Base-by-base conservation (phyloP, 164 flowering plant genomes). In the grape (Vitis vinifera) region DNA sequence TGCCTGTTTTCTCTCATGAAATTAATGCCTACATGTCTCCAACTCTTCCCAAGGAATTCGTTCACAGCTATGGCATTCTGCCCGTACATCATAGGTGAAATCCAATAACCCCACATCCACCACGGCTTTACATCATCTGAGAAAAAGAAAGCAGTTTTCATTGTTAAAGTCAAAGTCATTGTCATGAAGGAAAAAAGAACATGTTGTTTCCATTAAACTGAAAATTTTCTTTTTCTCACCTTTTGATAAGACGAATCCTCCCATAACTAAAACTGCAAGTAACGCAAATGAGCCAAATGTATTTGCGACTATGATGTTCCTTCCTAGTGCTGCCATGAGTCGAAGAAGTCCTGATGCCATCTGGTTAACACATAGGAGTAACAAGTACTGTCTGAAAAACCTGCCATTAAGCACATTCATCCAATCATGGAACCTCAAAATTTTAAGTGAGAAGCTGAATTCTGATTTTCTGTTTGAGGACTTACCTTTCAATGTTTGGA, bases 191-290 rank as follows among this genome's bases (percentile, higher is more conserved):
- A 62, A 15, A 23, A 48, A 50, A 6, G n/a, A 53, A 53, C 56
- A 53, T 53, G n/a, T 53, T 53, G 10, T 53, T 11, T 53, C 14
- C n/a, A 53, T 53, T 14, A 30, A 51, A 63, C 31, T 52, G n/a
- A 29, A 13, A 59, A n/a, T 19, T 27, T 3, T 27, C 31, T 17
- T 66, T 47, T 63, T 51, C 51, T 14, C 73, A 92, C 97, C 87
- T 90, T 81, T 76, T 65, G 93, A 79, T 7, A 93, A 63, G 64
- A 91, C 63, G 59, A 88, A 86, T 8, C 98, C 97, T 55, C 94
- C 88, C 47, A 91, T 62, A 13, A 78, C 77, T 66, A 83, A 71
- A 31, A 85, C 66, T 13, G 73, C 50, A 13, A 87, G 75, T 4
- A 89, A 52, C 12, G 80, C 80, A 73, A 85, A 83, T 15, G 86